Percentiles rank a stretch among this genome's conserved stretches.
phyloP scores from a whole-genome alignment of 306 rosid species.

The Cicer cuneatum region DNA sequence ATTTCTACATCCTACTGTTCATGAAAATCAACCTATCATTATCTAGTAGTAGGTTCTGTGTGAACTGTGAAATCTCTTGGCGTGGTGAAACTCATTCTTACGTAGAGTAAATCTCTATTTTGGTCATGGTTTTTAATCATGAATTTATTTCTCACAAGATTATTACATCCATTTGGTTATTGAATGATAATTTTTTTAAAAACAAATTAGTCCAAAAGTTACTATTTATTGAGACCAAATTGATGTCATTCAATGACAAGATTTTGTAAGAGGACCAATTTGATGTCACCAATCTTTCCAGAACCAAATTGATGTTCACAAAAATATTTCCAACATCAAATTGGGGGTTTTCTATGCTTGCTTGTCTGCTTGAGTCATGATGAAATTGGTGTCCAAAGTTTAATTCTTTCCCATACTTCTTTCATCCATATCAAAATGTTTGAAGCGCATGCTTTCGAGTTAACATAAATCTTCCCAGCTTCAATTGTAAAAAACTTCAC shows the following conservation, averaged over 20 bases:
- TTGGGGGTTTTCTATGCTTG: constrained; percentile 9
- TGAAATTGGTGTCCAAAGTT: not conserved
- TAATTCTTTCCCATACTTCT: not conserved
- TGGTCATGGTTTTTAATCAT: not conserved
- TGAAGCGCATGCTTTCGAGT: constrained; percentile 9
- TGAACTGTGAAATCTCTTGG: not conserved
- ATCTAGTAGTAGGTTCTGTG: not conserved
- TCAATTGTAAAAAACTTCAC: not conserved
- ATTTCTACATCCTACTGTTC: not conserved
- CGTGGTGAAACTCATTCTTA: not conserved
- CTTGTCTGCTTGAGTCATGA: not conserved
- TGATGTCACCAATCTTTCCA: constrained; percentile 6
- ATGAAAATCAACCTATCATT: constrained; percentile 6
- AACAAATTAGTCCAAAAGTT: too few species aligned
- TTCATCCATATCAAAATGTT: not conserved
- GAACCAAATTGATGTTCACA: not conserved
- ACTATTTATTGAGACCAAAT: not conserved
- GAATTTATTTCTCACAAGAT: constrained; percentile 8
- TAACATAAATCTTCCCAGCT: not conserved
- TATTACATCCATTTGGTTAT: not conserved
- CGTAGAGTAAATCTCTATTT: not conserved
- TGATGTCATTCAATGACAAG: not conserved
- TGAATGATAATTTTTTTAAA: not conserved
- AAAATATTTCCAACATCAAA: not conserved
- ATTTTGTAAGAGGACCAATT: not conserved